Conservation (phyloP, 495 filamentous ascomycete species). For the Darksidea phi region DNA sequence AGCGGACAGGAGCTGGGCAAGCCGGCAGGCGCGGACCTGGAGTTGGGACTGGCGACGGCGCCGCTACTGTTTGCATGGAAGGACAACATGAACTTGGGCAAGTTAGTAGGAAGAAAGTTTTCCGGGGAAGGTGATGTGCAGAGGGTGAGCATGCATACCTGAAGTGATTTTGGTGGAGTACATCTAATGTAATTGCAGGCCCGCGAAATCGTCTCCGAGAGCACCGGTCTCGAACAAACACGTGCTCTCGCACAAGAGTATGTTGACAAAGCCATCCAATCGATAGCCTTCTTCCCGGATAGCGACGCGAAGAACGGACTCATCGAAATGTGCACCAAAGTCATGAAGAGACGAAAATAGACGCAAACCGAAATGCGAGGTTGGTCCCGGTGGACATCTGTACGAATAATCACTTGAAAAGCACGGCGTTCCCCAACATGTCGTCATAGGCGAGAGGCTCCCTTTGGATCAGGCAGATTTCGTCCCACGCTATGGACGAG, state of each 20-base stretch:
- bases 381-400: too few species aligned
- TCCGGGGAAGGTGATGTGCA: slow-evolving; percentile 75
- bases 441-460: too few species aligned
- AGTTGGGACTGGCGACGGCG: slow-evolving; percentile 92
- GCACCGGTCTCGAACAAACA: slow-evolving; percentile 87
- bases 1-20: slow-evolving; percentile 84
- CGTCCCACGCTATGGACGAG: too few species aligned
- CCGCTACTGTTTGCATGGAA: slow-evolving; percentile 96
- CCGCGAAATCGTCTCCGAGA: slow-evolving; percentile 74
- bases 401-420: too few species aligned
- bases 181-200: too few species aligned
- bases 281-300: slow-evolving; percentile 78
- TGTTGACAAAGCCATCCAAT: slow-evolving; percentile 78
- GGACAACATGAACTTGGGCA: slow-evolving; percentile 76
- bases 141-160: slow-evolving; percentile 56
- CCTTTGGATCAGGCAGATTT: too few species aligned
- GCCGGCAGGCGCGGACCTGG: slow-evolving; percentile 88
- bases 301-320: slow-evolving; percentile 89
- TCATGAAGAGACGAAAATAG: slow-evolving; percentile 82
- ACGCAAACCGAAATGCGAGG: background rate
- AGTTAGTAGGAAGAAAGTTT: slow-evolving; percentile 90
- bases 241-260: slow-evolving; percentile 85
- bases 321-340: slow-evolving; percentile 90
- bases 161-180: too few species aligned
- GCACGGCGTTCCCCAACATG: too few species aligned